These are phyloP conservation scores for Xylogone sp. DNA, from an alignment of 2,329 filamentous ascomycete genomes.

Conservation along the genomic window DNA sequence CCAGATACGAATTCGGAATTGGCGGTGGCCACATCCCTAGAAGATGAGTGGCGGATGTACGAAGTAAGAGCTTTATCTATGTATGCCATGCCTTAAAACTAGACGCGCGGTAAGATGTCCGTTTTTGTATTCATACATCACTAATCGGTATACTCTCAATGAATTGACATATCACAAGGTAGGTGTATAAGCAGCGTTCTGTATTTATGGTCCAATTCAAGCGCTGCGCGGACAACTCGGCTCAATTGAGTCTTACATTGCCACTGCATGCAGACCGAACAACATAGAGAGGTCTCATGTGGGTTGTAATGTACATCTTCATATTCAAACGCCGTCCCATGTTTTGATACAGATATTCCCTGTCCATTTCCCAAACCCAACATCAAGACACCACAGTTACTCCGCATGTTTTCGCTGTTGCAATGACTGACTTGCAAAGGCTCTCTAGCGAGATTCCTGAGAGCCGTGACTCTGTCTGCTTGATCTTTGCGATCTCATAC, in stretches of 20 bases:
- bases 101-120: no score
- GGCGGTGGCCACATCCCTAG: no score
- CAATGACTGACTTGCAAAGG: slow-evolving; percentile 70
- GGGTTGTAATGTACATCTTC: background rate
- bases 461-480: slow-evolving; percentile 72
- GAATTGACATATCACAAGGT: no score
- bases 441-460: slow-evolving; percentile 69
- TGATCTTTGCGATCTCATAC: slow-evolving; percentile 97
- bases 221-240: background rate
- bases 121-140: no score
- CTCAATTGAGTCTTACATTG: background rate
- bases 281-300: background rate
- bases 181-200: no score
- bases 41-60: no score
- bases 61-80: no score
- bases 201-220: background rate
- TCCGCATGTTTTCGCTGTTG: slow-evolving; percentile 71
- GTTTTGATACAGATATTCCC: background rate
- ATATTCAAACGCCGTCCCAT: background rate
- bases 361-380: background rate
- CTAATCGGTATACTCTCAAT: no score
- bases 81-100: no score
- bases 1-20: no score
- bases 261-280: background rate
- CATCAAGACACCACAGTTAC: slow-evolving; percentile 58